Evolutionary conservation across 768 basidiomycete genomes (phyloP).

Genomic region (Ephemerocybe angulata): DNA sequence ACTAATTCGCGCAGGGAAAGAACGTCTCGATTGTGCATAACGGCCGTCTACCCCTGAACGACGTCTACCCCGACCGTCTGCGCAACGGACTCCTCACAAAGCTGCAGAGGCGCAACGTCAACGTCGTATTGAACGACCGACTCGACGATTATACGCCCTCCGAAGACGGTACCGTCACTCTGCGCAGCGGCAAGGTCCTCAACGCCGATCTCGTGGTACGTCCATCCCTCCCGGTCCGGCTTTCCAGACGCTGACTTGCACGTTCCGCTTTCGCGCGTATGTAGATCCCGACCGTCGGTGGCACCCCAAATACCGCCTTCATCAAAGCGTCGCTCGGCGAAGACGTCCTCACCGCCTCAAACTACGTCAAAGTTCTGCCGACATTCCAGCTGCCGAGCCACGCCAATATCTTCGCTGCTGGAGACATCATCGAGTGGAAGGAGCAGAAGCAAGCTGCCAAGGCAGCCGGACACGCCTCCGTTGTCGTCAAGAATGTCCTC

Average conservation of each 20-base stretch:
- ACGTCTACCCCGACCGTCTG: conserved; percentile 45
- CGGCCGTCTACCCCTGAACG: conserved; percentile 41
- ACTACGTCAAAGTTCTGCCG: conserved; percentile 41
- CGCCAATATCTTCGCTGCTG: conserved; percentile 19
- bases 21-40: conserved; percentile 55
- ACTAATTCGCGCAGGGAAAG: conserved; percentile 31
- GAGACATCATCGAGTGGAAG: conserved; percentile 18
- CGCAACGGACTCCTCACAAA: conserved; percentile 39
- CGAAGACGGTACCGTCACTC: conserved; percentile 36
- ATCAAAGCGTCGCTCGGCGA: conserved; percentile 36
- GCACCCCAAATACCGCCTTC: conserved; percentile 43
- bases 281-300: conserved; percentile 30
- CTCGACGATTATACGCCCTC: conserved; percentile 42
- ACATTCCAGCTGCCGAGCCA: conserved; percentile 28
- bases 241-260: background rate
- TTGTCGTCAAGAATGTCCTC: conserved; percentile 12
- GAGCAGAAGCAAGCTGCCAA: conserved; percentile 20
- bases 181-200: conserved; percentile 41
- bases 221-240: background rate
- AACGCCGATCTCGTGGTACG: conserved; percentile 53
- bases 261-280: too few species aligned
- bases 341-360: conserved; percentile 28
- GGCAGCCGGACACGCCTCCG: conserved; percentile 14
- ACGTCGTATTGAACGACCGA: conserved; percentile 46
- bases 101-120: conserved; percentile 36